Evolutionary conservation across 768 basidiomycete genomes (phyloP).

Genomic region (Fibroporia radiculosa): DNA sequence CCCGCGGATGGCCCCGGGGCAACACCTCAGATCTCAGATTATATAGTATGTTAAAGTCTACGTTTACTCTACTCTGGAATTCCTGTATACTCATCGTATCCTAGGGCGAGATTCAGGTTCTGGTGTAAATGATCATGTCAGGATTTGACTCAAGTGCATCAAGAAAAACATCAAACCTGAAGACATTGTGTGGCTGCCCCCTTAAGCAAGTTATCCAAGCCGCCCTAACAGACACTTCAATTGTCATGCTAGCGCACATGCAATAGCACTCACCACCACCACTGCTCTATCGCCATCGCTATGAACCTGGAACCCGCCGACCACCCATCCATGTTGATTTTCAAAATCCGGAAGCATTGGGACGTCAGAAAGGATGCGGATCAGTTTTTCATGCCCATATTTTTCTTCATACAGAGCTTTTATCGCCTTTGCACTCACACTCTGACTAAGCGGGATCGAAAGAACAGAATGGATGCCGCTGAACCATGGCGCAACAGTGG

Average conservation of each 20-base stretch:
- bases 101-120: constrained; percentile 88
- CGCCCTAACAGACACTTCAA: constrained; percentile 47
- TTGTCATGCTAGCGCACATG: neutral
- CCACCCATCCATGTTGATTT: constrained; percentile 80
- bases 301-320: constrained; percentile 93
- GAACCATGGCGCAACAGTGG: constrained; percentile 89
- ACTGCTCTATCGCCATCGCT: constrained; percentile 85
- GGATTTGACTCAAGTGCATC: neutral
- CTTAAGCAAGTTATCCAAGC: constrained; percentile 93
- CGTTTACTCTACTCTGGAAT: too few relatives aligned
- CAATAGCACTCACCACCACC: constrained; percentile 61
- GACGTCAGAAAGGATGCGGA: constrained; percentile 59
- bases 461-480: constrained; percentile 89
- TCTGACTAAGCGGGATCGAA: constrained; percentile 68
- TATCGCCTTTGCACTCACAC: constrained; percentile 67
- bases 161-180: constrained; percentile 53
- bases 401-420: constrained; percentile 64
- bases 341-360: constrained; percentile 71
- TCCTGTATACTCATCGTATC: constrained; percentile 78
- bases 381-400: constrained; percentile 70
- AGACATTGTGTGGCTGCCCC: constrained; percentile 99
- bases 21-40: neutral
- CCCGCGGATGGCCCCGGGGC: too few relatives aligned
- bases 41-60: neutral
- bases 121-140: constrained; percentile 20